phyloP scores from a whole-genome alignment of 108 stramenopile genomes.

The Nitzschia sp. region DNA sequence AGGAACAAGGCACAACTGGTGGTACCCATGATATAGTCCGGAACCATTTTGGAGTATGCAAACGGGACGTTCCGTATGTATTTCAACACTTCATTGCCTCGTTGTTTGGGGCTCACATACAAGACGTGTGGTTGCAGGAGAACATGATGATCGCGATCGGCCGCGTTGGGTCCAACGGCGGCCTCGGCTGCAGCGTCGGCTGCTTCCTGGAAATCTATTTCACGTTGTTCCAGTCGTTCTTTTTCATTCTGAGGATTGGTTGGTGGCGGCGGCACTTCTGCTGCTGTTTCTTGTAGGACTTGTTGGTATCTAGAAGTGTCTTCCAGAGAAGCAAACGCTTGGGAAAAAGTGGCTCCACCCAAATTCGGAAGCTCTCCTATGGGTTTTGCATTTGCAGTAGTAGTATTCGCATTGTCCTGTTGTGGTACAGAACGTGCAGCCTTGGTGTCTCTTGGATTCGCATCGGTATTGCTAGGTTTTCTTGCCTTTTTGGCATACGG shows the following conservation, averaged over 20 bases:
- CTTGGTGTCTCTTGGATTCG: conserved; percentile 8
- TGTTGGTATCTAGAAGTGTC: conserved; percentile 43
- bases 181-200: conserved; percentile 16
- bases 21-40: conserved; percentile 71
- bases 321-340: conserved; percentile 63
- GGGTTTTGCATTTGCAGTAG: not conserved
- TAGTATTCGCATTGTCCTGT: not conserved
- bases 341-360: conserved; percentile 32
- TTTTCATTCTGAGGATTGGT: conserved; percentile 7
- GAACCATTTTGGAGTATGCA: conserved; percentile 65
- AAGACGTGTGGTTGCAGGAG: conserved; percentile 66
- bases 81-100: conserved; percentile 68
- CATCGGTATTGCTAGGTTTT: not conserved
- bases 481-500: conserved; percentile 33
- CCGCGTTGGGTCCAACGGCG: conserved; percentile 12
- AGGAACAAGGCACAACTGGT: conserved; percentile 73
- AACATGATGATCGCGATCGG: conserved; percentile 54
- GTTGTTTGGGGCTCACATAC: conserved; percentile 70
- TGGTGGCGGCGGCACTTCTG: not conserved
- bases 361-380: not conserved
- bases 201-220: conserved; percentile 21
- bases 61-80: conserved; percentile 78
- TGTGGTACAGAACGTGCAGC: not conserved
- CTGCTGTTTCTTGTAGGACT: not conserved
- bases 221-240: conserved; percentile 41